Conservation (phyloP, 73 alveolate species). For the Paramecium bursaria region DNA sequence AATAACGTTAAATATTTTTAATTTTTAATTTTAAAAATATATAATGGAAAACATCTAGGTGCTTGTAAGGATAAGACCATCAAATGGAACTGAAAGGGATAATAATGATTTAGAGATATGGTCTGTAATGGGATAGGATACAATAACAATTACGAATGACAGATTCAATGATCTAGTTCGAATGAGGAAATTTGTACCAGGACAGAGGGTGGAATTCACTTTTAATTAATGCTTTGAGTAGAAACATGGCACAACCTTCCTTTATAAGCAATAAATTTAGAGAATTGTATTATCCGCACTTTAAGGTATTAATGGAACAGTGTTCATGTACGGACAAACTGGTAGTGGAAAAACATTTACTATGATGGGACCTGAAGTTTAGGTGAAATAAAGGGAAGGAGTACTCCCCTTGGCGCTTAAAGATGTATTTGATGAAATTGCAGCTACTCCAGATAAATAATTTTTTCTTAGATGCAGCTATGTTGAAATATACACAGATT, state of each 20-base stretch:
- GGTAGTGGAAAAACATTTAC: constrained; percentile 81
- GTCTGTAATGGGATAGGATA: constrained; percentile 37
- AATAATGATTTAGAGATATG: constrained; percentile 55
- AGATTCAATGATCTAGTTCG: constrained; percentile 56
- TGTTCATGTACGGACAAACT: constrained; percentile 75
- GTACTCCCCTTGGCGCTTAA: constrained; percentile 71
- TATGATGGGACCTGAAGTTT: constrained; percentile 76
- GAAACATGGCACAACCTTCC: constrained; percentile 56
- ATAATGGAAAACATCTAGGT: constrained; percentile 50
- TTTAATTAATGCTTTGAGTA: constrained; percentile 69
- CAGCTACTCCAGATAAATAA: constrained; percentile 47
- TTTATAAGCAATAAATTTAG: constrained; percentile 65
- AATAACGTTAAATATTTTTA: no score
- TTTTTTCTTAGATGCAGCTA: constrained; percentile 85
- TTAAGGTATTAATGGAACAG: constrained; percentile 78
- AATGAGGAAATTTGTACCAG: constrained; percentile 61
- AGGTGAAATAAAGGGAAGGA: constrained; percentile 75
- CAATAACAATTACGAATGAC: constrained; percentile 31
- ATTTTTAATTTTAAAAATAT: no score
- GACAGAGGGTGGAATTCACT: constrained; percentile 42
- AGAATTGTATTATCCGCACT: constrained; percentile 73
- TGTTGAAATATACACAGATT: constrained; percentile 96
- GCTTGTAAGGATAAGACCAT: constrained; percentile 44
- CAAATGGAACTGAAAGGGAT: constrained; percentile 34
- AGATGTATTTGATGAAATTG: constrained; percentile 73